These are phyloP conservation scores for Fusarium gaditjirri DNA, from an alignment of 2,329 filamentous ascomycete species.

Conservation along the genomic window DNA sequence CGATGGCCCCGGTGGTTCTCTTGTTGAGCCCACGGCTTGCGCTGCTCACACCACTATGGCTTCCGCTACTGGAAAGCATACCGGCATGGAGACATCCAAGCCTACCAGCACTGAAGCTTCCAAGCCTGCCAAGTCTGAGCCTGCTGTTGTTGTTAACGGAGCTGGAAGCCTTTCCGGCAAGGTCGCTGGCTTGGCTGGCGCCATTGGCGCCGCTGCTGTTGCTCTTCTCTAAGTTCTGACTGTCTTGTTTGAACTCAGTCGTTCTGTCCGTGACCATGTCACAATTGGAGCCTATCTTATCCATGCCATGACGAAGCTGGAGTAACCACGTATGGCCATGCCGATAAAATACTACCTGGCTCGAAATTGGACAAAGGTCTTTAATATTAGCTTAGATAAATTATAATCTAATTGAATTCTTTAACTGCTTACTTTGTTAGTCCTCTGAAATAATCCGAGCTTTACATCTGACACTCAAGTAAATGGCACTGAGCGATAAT, in stretches of 20 bases:
- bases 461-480: neutral
- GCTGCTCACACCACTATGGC: neutral
- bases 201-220: constrained; percentile 6
- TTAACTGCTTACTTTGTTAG: too few relatives aligned
- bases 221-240: neutral
- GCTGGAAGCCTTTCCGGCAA: neutral
- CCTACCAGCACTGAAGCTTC: neutral
- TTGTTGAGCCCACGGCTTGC: neutral
- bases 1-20: neutral
- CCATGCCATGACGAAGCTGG: too few relatives aligned
- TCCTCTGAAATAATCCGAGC: too few relatives aligned
- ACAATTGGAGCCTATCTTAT: too few relatives aligned
- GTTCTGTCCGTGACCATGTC: too few relatives aligned
- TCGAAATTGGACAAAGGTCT: neutral
- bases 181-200: neutral
- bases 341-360: neutral
- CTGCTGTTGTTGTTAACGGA: constrained; percentile 11
- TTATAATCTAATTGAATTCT: neutral
- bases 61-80: neutral
- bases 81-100: neutral
- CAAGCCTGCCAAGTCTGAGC: neutral
- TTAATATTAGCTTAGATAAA: neutral
- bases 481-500: neutral
- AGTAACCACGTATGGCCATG: too few relatives aligned
- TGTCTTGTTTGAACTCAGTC: neutral